Evolutionary conservation across 345 rosid genomes (phyloP), one percentile per base, ranked within the genome.

Genomic region (Camelina sativa): DNA sequence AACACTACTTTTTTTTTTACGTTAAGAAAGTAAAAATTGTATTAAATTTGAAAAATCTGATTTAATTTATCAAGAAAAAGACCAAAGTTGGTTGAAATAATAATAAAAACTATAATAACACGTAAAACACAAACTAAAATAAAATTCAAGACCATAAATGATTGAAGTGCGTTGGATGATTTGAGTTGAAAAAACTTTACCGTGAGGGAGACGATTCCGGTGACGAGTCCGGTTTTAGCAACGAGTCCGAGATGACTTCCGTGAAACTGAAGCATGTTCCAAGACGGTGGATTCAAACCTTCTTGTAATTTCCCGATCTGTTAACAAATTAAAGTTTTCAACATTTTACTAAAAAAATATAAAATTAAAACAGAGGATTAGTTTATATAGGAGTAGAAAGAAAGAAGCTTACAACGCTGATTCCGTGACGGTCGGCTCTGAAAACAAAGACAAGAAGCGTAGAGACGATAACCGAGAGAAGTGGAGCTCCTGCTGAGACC

Each of bases 181-280:
- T 35, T 7, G 16, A 16, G 52, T 32, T 47, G 19, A 61, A 30
- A 23, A 34, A 37, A 44, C 60, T 84, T 80, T 72, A 92, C 99
- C 9, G 97, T 90, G 87, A 95, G 99, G 53, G 97, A 95, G 61
- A 95, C 86, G 41, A 95, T 87, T 79, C 97, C 99, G 10, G 99
- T 95, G 48, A 87, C 70, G 48, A 91, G 71, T 53, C 97, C 97
- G 8, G 97, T 89, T 85, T 89, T 95, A 2, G 87, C 76, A 7
- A 86, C 88, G 6, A 90, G 88, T 28, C 89, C 96, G 17, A 95
- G 79, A 78, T 90, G 76, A 62, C 76, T 82, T 53, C 97, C 99
- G 62, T 70, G 87, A 73, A 92, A 89, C 11, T 84, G 89, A 79
- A 95, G 73, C 99, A 89, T 86, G 72, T 88, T 85, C 97, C 89